Base-by-base conservation (phyloP, 164 flowering plant species). In the Hamamelis virginiana region DNA sequence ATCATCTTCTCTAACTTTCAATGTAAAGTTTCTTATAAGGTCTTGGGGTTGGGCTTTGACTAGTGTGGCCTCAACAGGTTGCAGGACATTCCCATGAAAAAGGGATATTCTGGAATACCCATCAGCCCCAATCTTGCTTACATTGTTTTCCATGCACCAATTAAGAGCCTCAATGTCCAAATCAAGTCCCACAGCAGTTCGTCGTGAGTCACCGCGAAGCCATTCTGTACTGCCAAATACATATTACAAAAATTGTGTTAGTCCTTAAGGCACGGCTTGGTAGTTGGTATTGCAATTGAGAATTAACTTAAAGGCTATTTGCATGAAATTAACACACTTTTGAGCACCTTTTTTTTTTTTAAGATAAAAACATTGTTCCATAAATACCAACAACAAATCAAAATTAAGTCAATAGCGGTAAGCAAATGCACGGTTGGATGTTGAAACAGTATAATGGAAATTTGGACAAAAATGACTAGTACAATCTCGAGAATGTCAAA, bases 111-210 rank as follows among this genome's bases (percentile, higher is more conserved):
- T 84, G 12, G 94, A 87, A 76, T 65, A 80, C 8, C 82, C 82
- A 83, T 91, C 92, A 75, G 85, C 65, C 26, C 92, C 96, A 69
- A 89, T 67, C 81, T 84, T 85, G 67, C 73, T 74, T 5, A 92
- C 57, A 68, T 95, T 95, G 76, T 91, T 87, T 59, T 92, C 88
- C 82, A 91, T 71, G 79, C 97, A 91, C 97, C 97, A 92, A 19
- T 77, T 62, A 61, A 92, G 88, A 67, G 62, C 96, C 76, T 95
- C 98, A 59, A 83, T 78, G 74, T 95, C 98, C 75, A 92, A 79
- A 86, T 95, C 97, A 59, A 95, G 67, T 55, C 97, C 97, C 48
- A 95, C 76, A 51, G 96, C 94, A 68, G 96, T 92, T 76, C 97
- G 70, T 64, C 98, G 85, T 28, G 98, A 55, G 55, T 95, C 97